Evolutionary conservation across 768 basidiomycete species (phyloP).

Genomic region (Mycena latifolia): DNA sequence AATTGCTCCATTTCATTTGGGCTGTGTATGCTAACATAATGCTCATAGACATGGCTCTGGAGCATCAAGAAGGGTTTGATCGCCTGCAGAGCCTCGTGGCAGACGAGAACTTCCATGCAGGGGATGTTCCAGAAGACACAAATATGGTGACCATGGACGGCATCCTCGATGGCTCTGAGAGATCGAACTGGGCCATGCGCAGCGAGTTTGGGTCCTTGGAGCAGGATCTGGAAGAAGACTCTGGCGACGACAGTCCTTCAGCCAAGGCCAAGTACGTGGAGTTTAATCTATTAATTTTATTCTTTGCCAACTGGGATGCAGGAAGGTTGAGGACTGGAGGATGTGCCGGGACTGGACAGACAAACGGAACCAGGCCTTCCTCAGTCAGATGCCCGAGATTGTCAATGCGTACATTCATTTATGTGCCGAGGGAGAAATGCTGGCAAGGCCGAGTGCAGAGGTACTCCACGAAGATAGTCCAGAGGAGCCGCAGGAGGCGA

Average conservation of each 20-base stretch:
- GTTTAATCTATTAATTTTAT: no score
- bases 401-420: slow-evolving; percentile 2
- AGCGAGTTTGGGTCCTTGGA: not conserved
- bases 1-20: no score
- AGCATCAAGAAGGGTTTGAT: not conserved
- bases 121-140: not conserved
- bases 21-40: not conserved
- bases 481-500: not conserved
- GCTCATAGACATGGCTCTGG: not conserved
- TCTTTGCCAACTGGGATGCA: no score
- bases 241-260: not conserved
- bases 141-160: not conserved
- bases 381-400: not conserved
- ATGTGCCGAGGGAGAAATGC: not conserved
- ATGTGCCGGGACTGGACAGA: no score
- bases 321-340: no score
- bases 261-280: not conserved
- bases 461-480: slow-evolving; percentile 27
- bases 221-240: not conserved
- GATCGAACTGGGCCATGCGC: not conserved
- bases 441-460: not conserved
- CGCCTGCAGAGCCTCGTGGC: not conserved
- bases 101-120: not conserved
- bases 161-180: not conserved
- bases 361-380: not conserved